Evolutionary conservation across 257 asterid genomes (phyloP), one percentile per base, ranked within the genome.

Genomic region (Solanum chiquidenum): DNA sequence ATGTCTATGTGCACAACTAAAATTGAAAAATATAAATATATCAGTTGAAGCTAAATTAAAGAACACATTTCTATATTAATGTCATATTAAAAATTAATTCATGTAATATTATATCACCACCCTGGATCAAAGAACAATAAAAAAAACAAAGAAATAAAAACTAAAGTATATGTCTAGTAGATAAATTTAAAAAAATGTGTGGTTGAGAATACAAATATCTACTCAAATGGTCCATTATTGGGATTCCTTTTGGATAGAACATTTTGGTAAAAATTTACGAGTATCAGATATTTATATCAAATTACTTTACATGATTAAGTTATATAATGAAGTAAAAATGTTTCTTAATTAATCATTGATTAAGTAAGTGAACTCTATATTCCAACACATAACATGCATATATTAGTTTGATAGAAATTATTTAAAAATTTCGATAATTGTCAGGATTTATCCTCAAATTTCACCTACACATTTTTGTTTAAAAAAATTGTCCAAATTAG

Each of bases 1-100:
- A 1, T 1, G 10, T 18, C n/a, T 55, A 18, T 9, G 2, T 16
- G n/a, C n/a, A 52, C 1, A 16, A 5, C 6, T 0, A 6, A 52
- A 52, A 52, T 5, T 5, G 0, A 2, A 52, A 18, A 6, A 18
- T 1, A 16, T 52, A 18, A 2, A 52, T 52, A 52, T 52, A n/a
- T 29, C 62, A 52, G 3, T 18, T 52, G 0, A 16, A 52, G 23
- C 3, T 18, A 6, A 18, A 18, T 55, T 18, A 55, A 55, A 55
- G 0, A 6, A 18, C 10, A 20, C 2, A 18, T 16, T 52, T 16
- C 6, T 52, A 7, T 18, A 18, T 55, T 2, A 18, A 18, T 52
- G 7, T 6, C 3, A 52, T 23, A 9, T 62, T 21, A 62, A 62
- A 62, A 62, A 62, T 8, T 21, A 9, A 62, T 23, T 23, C 29